phyloP scores from a whole-genome alignment of 225 moss, liverwort and hornwort species.

The Sphagnum contortum region DNA sequence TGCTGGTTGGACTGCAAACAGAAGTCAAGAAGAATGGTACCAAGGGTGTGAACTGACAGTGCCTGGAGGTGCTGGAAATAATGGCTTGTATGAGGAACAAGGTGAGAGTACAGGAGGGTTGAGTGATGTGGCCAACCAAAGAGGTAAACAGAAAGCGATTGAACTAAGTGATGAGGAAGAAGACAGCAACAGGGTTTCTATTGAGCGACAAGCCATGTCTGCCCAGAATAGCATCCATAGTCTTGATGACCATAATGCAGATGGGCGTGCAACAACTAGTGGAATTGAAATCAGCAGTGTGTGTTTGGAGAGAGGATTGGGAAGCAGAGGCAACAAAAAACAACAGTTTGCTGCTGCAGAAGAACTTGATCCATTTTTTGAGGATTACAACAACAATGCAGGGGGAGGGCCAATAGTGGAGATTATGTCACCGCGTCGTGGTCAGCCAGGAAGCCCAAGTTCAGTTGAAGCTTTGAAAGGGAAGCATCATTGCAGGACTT shows the following conservation, averaged over 20 bases:
- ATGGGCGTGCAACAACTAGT: constrained; percentile 41
- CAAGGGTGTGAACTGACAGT: constrained; percentile 40
- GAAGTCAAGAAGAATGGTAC: constrained; percentile 49
- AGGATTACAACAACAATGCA: constrained; percentile 35
- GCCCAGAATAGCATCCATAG: constrained; percentile 42
- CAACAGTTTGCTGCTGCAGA: constrained; percentile 15
- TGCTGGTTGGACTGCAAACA: constrained; percentile 1
- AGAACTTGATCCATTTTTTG: constrained; percentile 10
- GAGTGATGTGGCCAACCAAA: constrained; percentile 29
- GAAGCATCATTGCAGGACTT: constrained; percentile 37
- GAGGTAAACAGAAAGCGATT: constrained; percentile 51
- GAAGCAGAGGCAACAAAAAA: constrained; percentile 14
- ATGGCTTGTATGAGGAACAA: constrained; percentile 41
- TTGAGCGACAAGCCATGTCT: constrained; percentile 44
- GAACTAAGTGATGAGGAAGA: constrained; percentile 57
- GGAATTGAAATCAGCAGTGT: constrained; percentile 53
- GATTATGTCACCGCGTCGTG: constrained; percentile 6
- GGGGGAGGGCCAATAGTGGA: constrained; percentile 34
- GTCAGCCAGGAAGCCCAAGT: too few species aligned
- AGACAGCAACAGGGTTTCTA: constrained; percentile 50
- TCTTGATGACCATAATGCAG: constrained; percentile 38
- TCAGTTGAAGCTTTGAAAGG: too few species aligned
- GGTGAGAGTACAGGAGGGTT: constrained; percentile 49
- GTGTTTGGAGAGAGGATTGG: constrained; percentile 35
- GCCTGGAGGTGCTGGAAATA: constrained; percentile 26